Evolutionary conservation across 75 land plant genomes (phyloP), one percentile per base, ranked within the genome.

Genomic region (Adiantum capillusveneris): DNA sequence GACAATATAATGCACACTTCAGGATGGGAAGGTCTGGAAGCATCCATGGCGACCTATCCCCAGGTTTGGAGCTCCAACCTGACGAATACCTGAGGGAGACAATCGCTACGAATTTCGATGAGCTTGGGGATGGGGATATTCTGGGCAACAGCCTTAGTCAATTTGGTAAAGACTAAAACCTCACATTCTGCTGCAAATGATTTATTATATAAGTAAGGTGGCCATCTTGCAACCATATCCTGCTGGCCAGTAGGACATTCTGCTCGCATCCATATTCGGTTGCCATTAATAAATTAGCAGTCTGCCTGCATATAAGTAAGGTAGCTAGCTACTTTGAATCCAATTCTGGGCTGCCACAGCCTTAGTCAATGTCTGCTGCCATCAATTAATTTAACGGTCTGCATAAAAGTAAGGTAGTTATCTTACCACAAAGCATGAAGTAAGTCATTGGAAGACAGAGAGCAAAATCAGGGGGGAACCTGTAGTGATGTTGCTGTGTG

Each of bases 141-240:
- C 2, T 25, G 18, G 51, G 30, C 6, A n/a, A 25, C 7, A 46
- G 26, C 14, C 14, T 48, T 0, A 61, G 64, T 44, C 65, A 63
- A 53, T 25, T 63, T 16, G 58, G 65, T 63, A 53, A 49, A 56
- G 13, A 19, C 13, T 31, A 44, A 18, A 19, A 17, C 27, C 21
- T n/a, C 5, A 26, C 25, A 31, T 49, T 61, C 26, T 7, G 1
- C n/a, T 0, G 16, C 6, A 3, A 11, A 63, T 12, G n/a, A n/a
- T n/a, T n/a, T n/a, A n/a, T n/a, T n/a, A n/a, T n/a, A n/a, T n/a
- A n/a, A n/a, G n/a, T n/a, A n/a, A n/a, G n/a, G n/a, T n/a, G n/a
- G n/a, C n/a, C n/a, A n/a, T n/a, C n/a, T n/a, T n/a, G n/a, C n/a
- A n/a, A n/a, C n/a, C n/a, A n/a, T n/a, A n/a, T n/a, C n/a, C n/a